Evolutionary conservation across 441 rosid species (phyloP).

Genomic region (Capsella rubella): DNA sequence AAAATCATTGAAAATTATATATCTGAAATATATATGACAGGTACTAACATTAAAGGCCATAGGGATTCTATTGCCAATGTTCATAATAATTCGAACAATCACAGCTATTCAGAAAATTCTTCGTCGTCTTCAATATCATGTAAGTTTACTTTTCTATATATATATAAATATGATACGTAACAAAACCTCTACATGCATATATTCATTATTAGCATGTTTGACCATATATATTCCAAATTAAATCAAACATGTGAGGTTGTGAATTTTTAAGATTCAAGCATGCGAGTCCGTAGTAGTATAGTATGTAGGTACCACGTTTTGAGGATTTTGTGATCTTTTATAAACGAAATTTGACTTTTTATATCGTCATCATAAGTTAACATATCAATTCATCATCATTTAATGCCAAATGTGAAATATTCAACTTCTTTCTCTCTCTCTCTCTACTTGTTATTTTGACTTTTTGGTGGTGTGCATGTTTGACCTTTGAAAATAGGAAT

Average conservation of each 20-base stretch:
- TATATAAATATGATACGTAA: no score
- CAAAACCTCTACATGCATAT: background rate
- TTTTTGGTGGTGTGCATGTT: conserved; percentile 23
- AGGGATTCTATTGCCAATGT: conserved; percentile 86
- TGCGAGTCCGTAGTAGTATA: no score
- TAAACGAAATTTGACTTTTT: conserved; percentile 29
- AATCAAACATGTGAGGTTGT: no score
- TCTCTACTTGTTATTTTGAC: conserved; percentile 22
- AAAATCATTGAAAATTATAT: background rate
- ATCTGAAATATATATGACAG: conserved; percentile 43
- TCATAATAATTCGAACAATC: conserved; percentile 61
- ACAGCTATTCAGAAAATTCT: conserved; percentile 59
- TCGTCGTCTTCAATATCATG: conserved; percentile 48
- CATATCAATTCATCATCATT: background rate
- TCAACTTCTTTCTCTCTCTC: conserved; percentile 6
- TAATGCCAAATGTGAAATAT: conserved; percentile 31
- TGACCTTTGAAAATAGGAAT: conserved; percentile 47
- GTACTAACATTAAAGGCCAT: conserved; percentile 65
- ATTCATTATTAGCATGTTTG: conserved; percentile 1
- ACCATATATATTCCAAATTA: background rate
- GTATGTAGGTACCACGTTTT: no score
- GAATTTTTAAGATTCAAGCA: no score
- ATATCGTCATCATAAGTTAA: background rate
- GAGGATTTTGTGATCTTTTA: no score
- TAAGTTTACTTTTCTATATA: background rate